Conservation (phyloP, 2,329 filamentous ascomycete genomes). For the Fusarium succisae region DNA sequence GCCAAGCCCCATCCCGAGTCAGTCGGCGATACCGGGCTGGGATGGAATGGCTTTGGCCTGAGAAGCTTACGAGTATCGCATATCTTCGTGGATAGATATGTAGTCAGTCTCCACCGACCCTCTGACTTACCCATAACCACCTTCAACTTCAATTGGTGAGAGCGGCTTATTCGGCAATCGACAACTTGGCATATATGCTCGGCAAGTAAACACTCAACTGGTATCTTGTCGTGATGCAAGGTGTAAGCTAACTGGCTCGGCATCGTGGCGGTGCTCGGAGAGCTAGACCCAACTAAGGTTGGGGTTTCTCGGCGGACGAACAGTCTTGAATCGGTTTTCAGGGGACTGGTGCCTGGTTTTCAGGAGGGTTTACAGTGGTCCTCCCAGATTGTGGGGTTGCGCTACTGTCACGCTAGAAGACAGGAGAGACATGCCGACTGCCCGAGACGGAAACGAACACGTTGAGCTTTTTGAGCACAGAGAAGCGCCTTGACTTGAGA, state of each 20-base stretch:
- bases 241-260: constrained; percentile 33
- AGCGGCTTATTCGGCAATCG: constrained; percentile 31
- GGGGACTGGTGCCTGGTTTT: constrained; percentile 10
- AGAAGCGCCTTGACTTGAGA: background rate
- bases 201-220: constrained; percentile 7
- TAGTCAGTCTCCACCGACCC: constrained; percentile 14
- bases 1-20: constrained; percentile 14
- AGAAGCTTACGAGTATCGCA: constrained; percentile 15
- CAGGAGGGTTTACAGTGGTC: constrained; percentile 8
- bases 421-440: constrained; percentile 32
- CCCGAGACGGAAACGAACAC: constrained; percentile 43
- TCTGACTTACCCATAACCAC: constrained; percentile 21
- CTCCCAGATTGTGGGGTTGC: constrained; percentile 31
- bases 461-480: constrained; percentile 41
- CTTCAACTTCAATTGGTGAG: constrained; percentile 28
- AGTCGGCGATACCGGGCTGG: background rate
- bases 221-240: constrained; percentile 16
- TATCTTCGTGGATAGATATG: constrained; percentile 10
- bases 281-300: constrained; percentile 13
- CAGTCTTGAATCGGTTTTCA: constrained; percentile 21
- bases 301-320: background rate
- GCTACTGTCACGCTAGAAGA: constrained; percentile 22
- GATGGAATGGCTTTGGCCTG: background rate
- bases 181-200: constrained; percentile 33
- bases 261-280: constrained; percentile 35